Base-by-base conservation (phyloP, 1,284 basidiomycete species). In the Naganishia sp. region DNA sequence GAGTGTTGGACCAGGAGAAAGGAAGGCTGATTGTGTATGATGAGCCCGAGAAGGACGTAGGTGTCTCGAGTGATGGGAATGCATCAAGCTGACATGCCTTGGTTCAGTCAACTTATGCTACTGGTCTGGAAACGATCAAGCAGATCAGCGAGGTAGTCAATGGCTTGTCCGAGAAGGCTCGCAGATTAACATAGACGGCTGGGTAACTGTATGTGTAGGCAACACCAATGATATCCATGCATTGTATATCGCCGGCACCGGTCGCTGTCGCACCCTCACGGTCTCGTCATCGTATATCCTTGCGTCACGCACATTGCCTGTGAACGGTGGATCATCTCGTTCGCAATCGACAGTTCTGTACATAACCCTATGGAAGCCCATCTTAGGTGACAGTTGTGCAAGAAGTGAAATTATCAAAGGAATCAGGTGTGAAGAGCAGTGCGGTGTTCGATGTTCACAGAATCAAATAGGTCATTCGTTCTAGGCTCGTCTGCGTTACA, bases 21-120 rank as follows among this genome's bases (percentile, higher is more conserved):
- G 94, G 94, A 0, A 96, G 94, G 74, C 80, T 98, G 55, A 83
- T 97, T 57, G 88, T 98, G 21, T 97, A 90, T 73, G 92, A 97
- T 67, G 83, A 92, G 75, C 86, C 86, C 0, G 87, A 90, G 72
- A 86, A 87, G 10, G 92, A 96, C 78, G 91, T 92, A 73, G 70
- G 89, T 82, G 31, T 28, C 52, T 39, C n/a, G 42, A 33, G 48
- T 9, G 21, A 7, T 33, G 9, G n/a, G n/a, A 36, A 5, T 2
- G 68, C 18, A 68, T 75, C 3, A 33, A 65, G 5, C 66, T 23
- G 64, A 52, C 21, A 55, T 31, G 3, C 15, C 31, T 25, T 54
- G 28, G 0, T 59, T 21, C 74, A 94, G 90, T 86, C 88, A 68
- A 88, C 90, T 68, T 96, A 95, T 76, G 87, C 88, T 3, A 87